phyloP scores from a whole-genome alignment of 139 green algal species.

The Chlorella sp. region DNA sequence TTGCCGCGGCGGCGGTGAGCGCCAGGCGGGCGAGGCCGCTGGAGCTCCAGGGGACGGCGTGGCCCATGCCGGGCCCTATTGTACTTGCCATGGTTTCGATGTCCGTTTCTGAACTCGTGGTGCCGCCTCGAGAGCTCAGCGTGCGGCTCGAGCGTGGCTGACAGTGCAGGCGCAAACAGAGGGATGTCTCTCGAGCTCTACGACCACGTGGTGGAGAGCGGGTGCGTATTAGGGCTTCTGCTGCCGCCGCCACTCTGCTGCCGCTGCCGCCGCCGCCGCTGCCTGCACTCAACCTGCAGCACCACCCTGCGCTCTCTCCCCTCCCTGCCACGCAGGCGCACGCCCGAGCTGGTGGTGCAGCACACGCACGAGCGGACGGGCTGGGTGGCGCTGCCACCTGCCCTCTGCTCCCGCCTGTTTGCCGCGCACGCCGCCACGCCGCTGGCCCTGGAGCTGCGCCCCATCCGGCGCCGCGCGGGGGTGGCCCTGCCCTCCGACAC shows the following conservation, averaged over 20 bases:
- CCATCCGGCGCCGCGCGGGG: neutral
- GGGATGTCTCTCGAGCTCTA: too few relatives aligned
- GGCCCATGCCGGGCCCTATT: neutral
- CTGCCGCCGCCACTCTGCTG: neutral
- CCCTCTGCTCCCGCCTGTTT: conserved; percentile 35
- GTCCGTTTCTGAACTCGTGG: too few relatives aligned
- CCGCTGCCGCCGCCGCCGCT: neutral
- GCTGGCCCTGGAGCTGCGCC: conserved; percentile 45
- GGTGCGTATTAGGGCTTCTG: neutral
- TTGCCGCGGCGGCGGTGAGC: too few relatives aligned
- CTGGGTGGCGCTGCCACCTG: conserved; percentile 59
- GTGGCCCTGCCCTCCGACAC: neutral
- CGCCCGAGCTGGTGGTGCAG: conserved; percentile 31
- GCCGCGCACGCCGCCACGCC: conserved; percentile 12
- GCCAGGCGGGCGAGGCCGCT: too few relatives aligned
- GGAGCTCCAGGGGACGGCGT: neutral
- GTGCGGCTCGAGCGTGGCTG: neutral
- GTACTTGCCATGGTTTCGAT: neutral
- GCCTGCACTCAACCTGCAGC: neutral
- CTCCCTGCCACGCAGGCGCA: neutral
- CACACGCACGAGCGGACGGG: conserved; percentile 48
- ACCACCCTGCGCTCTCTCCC: neutral
- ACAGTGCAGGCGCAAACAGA: neutral
- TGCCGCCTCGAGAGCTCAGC: too few relatives aligned
- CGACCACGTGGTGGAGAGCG: too few relatives aligned